Evolutionary conservation across 108 stramenopile genomes (phyloP), one percentile per base, ranked within the genome.

Genomic region (Bacterosira constricta): DNA sequence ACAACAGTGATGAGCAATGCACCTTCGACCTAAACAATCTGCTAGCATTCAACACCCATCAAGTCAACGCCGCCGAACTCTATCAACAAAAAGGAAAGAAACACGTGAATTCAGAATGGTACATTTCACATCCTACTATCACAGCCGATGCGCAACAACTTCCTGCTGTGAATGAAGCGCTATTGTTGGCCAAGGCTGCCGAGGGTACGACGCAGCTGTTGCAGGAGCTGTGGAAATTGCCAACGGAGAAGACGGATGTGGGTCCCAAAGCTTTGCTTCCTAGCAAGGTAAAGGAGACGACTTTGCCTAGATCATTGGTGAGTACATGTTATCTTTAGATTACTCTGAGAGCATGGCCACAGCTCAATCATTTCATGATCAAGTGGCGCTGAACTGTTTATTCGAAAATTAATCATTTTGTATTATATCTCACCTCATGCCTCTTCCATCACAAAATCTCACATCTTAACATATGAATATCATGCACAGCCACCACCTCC

Each of bases 1-100:
- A 36, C 54, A 49, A 49, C 21, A 61, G 41, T 25, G n/a, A n/a
- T n/a, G 93, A 94, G 75, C 80, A 85, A 25, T 92, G 88, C 72
- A 87, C 86, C 31, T 89, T 95, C 69, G 91, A 92, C 63, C 54
- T 92, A 11, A 51, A 77, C 60, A 92, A 95, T 63, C 67, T 95
- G 59, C 21, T 84, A 6, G 85, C 88, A 0, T 81, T 90, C 57
- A 93, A 90, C 69, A 83, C 92, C 7, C 88, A 93, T 69, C 89
- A 89, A 60, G 50, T 93, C 52, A 74, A 86, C 47, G 17, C 63
- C 10, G 50, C 66, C 9, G 69, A 72, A 20, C 85, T 95, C 25
- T 90, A 95, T 59, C 35, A 59, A 8, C 71, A 7, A 63, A 53
- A 32, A 60, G 52, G 35, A 66, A 41, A 39, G 41, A 56, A 1